Evolutionary conservation across 108 stramenopile species (phyloP).

Genomic region (Bacterosira constricta): DNA sequence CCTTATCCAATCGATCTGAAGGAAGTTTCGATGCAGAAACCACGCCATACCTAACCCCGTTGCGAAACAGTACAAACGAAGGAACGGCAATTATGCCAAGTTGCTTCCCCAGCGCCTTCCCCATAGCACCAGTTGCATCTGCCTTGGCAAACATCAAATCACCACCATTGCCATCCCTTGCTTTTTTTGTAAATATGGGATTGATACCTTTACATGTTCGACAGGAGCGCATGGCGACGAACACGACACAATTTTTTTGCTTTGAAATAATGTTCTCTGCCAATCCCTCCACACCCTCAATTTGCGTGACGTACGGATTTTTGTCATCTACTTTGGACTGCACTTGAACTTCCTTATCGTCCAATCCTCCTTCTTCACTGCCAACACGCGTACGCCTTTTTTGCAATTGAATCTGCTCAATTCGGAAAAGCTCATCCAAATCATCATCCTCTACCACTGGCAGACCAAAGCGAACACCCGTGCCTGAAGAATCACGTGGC

Average conservation of each 20-base stretch:
- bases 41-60: slow-evolving; percentile 68
- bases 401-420: slow-evolving; percentile 26
- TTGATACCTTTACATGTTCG: slow-evolving; percentile 71
- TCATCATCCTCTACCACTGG: slow-evolving; percentile 62
- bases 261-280: slow-evolving; percentile 51
- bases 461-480: slow-evolving; percentile 73
- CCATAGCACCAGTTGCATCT: slow-evolving; percentile 62
- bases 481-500: slow-evolving; percentile 78
- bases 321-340: slow-evolving; percentile 24
- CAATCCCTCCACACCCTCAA: slow-evolving; percentile 66
- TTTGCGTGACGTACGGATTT: slow-evolving; percentile 67
- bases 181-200: slow-evolving; percentile 72
- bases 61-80: slow-evolving; percentile 73
- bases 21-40: slow-evolving; percentile 70
- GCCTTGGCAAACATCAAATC: slow-evolving; percentile 77
- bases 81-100: slow-evolving; percentile 78
- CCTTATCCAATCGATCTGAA: slow-evolving; percentile 62
- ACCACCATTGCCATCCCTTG: slow-evolving; percentile 53
- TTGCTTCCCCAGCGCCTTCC: slow-evolving; percentile 65
- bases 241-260: slow-evolving; percentile 63
- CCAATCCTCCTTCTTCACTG: slow-evolving; percentile 21
- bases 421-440: slow-evolving; percentile 47
- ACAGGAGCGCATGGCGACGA: slow-evolving; percentile 80
- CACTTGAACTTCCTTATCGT: slow-evolving; percentile 26
- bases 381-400: slow-evolving; percentile 13